phyloP scores from a whole-genome alignment of 176 grass and related monocot genomes.

The Bolboschoenus planiculmis region DNA sequence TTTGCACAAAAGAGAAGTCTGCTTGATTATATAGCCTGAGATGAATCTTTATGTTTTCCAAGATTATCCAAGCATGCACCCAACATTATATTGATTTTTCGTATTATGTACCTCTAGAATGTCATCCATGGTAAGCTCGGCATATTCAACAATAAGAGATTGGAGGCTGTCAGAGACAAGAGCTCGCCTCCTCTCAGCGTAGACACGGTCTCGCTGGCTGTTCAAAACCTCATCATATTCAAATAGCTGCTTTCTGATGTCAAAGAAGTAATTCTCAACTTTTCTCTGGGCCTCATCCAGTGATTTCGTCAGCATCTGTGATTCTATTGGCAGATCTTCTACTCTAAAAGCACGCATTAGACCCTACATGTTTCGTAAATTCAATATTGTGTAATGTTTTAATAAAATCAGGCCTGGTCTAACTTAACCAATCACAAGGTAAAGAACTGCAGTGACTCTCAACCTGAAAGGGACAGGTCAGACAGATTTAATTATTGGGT shows the following conservation, averaged over 20 bases:
- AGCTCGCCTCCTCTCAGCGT: slow-evolving; percentile 83
- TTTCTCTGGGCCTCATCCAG: slow-evolving; percentile 98
- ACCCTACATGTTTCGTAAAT: slow-evolving; percentile 45
- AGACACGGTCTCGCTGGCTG: slow-evolving; percentile 91
- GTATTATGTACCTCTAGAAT: slow-evolving; percentile 67
- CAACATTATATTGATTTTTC: neutral
- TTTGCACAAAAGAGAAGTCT: neutral
- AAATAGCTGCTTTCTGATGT: slow-evolving; percentile 92
- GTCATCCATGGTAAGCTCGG: slow-evolving; percentile 96
- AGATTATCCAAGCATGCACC: neutral
- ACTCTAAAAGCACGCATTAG: slow-evolving; percentile 92
- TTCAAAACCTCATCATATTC: slow-evolving; percentile 99
- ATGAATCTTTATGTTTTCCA: neutral
- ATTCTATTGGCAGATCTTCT: slow-evolving; percentile 98
- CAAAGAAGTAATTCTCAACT: slow-evolving; percentile 99
- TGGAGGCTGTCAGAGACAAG: slow-evolving; percentile 79
- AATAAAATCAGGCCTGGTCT: neutral
- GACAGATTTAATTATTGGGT: neutral
- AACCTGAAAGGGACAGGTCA: neutral
- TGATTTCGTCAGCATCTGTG: slow-evolving; percentile 93
- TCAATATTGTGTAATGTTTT: slow-evolving; percentile 7
- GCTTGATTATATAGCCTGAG: neutral
- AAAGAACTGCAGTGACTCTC: neutral
- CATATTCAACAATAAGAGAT: slow-evolving; percentile 87
- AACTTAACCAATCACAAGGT: neutral